These are phyloP conservation scores for Cladosporium sp. DNA, from an alignment of 2,329 filamentous ascomycete species.

Conservation along the genomic window DNA sequence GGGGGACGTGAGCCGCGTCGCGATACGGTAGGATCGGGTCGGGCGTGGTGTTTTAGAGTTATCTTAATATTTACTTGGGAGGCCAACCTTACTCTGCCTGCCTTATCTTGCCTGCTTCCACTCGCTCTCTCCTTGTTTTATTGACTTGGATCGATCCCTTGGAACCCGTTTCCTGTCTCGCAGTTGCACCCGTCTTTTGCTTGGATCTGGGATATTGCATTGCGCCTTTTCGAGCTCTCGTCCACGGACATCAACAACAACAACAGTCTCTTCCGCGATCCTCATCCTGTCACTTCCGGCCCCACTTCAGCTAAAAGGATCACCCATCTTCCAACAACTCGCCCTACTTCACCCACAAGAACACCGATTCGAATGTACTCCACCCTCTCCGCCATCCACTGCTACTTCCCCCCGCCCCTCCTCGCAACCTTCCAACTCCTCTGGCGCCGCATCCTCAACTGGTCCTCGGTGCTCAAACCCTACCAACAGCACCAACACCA, in stretches of 20 bases:
- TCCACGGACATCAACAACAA: too few species aligned
- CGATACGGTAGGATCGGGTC: too few species aligned
- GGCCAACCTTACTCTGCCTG: too few species aligned
- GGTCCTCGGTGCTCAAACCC: not conserved
- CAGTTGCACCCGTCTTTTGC: not conserved
- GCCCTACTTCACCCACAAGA: not conserved
- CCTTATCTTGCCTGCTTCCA: not conserved
- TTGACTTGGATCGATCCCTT: too few species aligned
- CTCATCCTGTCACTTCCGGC: too few species aligned
- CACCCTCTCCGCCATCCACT: constrained; percentile 1
- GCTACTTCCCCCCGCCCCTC: constrained; percentile 1
- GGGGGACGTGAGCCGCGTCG: too few species aligned
- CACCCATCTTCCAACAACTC: not conserved
- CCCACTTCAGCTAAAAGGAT: not conserved
- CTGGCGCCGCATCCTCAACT: constrained; percentile 3
- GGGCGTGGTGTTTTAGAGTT: too few species aligned
- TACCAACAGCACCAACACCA: not conserved
- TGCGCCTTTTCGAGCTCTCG: too few species aligned
- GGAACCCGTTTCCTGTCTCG: too few species aligned
- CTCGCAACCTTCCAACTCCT: constrained; percentile 1
- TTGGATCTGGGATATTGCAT: too few species aligned
- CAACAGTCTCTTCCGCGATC: too few species aligned
- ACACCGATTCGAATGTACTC: constrained; percentile 1
- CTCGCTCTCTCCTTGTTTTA: not conserved
- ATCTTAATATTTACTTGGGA: too few species aligned